A percentile compares a stretch with the other conserved stretches of the same genome.
Conservation (phyloP, 176 grass and related monocot genomes). For the Carex littledalei region DNA sequence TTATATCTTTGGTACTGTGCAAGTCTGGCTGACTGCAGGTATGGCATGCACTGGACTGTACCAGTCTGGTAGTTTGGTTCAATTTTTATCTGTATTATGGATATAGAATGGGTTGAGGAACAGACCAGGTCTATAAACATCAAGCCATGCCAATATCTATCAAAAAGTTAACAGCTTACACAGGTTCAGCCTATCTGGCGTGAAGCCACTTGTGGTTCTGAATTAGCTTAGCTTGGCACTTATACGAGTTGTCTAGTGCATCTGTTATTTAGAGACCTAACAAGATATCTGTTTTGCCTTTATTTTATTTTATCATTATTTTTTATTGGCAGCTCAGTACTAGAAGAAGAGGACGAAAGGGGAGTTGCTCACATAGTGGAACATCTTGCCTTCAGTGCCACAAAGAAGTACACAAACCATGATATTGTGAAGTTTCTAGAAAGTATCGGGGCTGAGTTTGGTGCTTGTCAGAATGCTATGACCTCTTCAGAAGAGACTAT, state of each 20-base stretch:
- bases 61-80: neutral
- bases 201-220: neutral
- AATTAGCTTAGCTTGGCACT: neutral
- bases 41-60: neutral
- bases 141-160: neutral
- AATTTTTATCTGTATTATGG: neutral
- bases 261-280: neutral
- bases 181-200: neutral
- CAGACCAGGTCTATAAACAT: neutral
- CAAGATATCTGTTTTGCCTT: neutral
- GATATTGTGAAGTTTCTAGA: slow-evolving; percentile 98
- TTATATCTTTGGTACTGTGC: neutral
- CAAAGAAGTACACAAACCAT: slow-evolving; percentile 85
- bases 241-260: neutral
- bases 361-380: slow-evolving; percentile 96
- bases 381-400: slow-evolving; percentile 97
- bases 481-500: slow-evolving; percentile 98
- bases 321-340: slow-evolving; percentile 62
- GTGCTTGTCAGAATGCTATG: slow-evolving; percentile 94
- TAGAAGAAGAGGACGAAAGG: slow-evolving; percentile 89
- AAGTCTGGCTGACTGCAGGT: neutral
- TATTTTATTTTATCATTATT: slow-evolving; percentile 11
- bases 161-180: neutral
- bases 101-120: neutral
- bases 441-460: slow-evolving; percentile 98